Conservation (phyloP, 2,329 filamentous ascomycete genomes). For the Aureobasidium sp. region DNA sequence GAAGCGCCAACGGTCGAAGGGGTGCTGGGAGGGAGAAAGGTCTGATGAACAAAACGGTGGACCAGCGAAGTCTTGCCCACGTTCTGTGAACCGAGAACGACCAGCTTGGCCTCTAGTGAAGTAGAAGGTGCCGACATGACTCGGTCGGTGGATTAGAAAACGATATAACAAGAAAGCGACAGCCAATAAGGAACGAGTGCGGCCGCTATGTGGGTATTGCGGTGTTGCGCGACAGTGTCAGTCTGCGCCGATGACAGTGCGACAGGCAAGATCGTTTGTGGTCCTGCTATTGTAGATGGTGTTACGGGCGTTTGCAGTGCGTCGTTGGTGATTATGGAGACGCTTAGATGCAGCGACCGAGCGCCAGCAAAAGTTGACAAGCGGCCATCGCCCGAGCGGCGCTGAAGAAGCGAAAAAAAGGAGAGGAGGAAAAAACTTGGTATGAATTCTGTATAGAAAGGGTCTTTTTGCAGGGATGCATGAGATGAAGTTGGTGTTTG, state of each 20-base stretch:
- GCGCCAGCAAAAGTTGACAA: slow-evolving; percentile 7
- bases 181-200: background rate
- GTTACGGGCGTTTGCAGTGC: background rate
- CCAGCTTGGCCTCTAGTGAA: slow-evolving; percentile 73
- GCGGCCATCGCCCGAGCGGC: slow-evolving; percentile 11
- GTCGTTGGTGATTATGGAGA: slow-evolving; percentile 1
- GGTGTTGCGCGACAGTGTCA: background rate
- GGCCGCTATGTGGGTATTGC: background rate
- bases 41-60: slow-evolving; percentile 66
- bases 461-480: background rate
- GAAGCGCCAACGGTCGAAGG: slow-evolving; percentile 46
- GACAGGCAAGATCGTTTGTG: slow-evolving; percentile 9
- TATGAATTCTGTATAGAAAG: background rate
- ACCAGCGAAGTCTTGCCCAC: slow-evolving; percentile 75
- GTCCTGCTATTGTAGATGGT: background rate
- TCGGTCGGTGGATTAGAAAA: background rate
- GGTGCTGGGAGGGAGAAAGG: slow-evolving; percentile 53
- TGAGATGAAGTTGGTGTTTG: slow-evolving; percentile 5
- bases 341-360: background rate
- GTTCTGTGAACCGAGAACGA: slow-evolving; percentile 71
- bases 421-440: background rate
- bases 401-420: background rate
- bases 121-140: slow-evolving; percentile 12
- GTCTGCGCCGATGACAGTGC: background rate
- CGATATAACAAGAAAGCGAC: background rate